Conservation (phyloP, 257 asterid genomes). For the Solanum megistacrolobum region DNA sequence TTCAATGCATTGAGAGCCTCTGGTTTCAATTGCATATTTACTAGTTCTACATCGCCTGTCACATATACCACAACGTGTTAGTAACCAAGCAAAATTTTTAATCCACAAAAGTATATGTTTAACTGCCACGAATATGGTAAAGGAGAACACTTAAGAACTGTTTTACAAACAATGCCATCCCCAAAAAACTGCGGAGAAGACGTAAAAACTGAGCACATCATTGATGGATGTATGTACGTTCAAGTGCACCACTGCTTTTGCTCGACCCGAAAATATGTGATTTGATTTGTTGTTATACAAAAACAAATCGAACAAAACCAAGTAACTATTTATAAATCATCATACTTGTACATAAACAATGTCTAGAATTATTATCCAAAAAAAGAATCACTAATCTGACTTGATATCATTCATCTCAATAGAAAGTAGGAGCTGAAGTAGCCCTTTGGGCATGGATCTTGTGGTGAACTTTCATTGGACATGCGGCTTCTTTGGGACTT, state of each 20-base stretch:
- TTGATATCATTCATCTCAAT: neutral
- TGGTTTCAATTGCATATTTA: constrained; percentile 96
- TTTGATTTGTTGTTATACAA: neutral
- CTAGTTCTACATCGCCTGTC: constrained; percentile 85
- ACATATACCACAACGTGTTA: neutral
- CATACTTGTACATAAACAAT: neutral
- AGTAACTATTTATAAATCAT: neutral
- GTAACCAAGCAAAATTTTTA: neutral
- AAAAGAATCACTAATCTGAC: neutral
- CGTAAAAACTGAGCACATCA: neutral
- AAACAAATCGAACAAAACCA: neutral
- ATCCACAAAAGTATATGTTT: neutral
- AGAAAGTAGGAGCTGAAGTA: neutral
- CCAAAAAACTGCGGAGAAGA: neutral
- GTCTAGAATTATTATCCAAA: neutral
- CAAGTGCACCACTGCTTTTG: neutral
- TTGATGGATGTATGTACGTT: neutral
- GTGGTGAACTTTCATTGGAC: neutral
- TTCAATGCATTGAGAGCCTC: constrained; percentile 98
- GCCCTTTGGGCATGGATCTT: neutral
- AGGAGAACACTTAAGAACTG: neutral
- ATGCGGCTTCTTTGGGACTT: neutral
- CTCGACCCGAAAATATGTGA: neutral
- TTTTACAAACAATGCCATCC: neutral
- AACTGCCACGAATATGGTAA: neutral